phyloP scores from a whole-genome alignment of 495 filamentous ascomycete genomes.

The Neurospora discreta region DNA sequence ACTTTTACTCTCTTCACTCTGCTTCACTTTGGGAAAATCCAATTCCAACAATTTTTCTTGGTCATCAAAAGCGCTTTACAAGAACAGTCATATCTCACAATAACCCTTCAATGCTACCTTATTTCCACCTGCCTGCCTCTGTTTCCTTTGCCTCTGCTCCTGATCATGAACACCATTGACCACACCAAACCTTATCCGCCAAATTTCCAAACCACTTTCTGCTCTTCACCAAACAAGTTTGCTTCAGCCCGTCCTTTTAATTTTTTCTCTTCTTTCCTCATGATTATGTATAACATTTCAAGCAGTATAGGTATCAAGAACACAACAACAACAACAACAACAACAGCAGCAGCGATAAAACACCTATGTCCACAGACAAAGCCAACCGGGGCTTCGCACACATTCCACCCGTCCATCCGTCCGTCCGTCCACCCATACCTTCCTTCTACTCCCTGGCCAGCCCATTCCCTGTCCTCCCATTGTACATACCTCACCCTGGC shows the following conservation, averaged over 20 bases:
- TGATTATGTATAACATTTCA: background rate
- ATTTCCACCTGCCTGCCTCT: background rate
- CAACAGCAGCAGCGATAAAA: background rate
- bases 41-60: background rate
- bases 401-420: background rate
- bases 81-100: background rate
- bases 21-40: background rate
- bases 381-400: background rate
- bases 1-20: background rate
- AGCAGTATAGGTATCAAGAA: background rate
- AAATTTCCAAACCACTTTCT: background rate
- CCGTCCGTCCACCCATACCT: background rate
- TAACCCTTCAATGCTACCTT: background rate
- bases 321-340: background rate
- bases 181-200: background rate
- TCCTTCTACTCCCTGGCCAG: background rate
- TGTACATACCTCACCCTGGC: background rate
- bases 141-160: background rate
- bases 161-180: background rate
- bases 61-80: background rate
- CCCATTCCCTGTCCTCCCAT: background rate
- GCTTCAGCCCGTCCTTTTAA: constrained; percentile 7
- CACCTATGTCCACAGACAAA: background rate
- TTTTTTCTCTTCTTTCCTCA: background rate
- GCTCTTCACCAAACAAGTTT: background rate